Evolutionary conservation across 2,329 filamentous ascomycete genomes (phyloP), one percentile per base, ranked within the genome.

Genomic region (Paraconiothyrium sp.): DNA sequence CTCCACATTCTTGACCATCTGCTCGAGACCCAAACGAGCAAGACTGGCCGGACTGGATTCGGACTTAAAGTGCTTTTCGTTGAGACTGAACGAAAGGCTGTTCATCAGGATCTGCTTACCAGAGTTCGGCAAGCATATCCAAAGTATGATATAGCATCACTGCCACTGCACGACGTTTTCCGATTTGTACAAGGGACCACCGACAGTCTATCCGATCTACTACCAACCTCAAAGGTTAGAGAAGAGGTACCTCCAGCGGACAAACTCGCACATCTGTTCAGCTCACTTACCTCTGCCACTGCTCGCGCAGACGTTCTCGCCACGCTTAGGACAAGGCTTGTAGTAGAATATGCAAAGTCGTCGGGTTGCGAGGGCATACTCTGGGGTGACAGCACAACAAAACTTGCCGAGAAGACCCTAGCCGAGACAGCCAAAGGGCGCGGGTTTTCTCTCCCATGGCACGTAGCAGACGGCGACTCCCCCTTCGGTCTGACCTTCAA

Each of bases 401-500:
- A 89, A 16, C 88, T 99, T 34, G 94, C 95, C 4, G 92, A 94
- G 68, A 89, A 92, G 72, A 92, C 93, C 0, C 86, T 99, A 14
- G 85, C 92, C 7, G 92, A 95, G 79, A 93, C 94, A 2, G 93
- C 94, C 27, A 97, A 97, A 79, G 95, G 95, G 1, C 87, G 94
- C 52, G 95, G 94, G 0, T 93, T 90, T 68, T 88, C 91, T 4
- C 81, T 98, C 22, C 92, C 94, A 0, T 94, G 90, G 89, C 88
- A 92, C 68, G 87, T 94, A 16, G 88, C 89, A 54, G 95, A 98
- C 76, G 93, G 93, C 5, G 79, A 83, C 50, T 85, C 86, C 10
- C 84, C 85, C 1, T 84, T 83, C 71, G 86, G 84, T 20, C 70
- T 88, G 37, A 77, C 81, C 57, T 87, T 96, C 67, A 90, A 92